A percentile compares a stretch with the other conserved stretches of the same genome.
phyloP scores from a whole-genome alignment of 2,329 filamentous ascomycete species.

The Coniochaeta sp. region DNA sequence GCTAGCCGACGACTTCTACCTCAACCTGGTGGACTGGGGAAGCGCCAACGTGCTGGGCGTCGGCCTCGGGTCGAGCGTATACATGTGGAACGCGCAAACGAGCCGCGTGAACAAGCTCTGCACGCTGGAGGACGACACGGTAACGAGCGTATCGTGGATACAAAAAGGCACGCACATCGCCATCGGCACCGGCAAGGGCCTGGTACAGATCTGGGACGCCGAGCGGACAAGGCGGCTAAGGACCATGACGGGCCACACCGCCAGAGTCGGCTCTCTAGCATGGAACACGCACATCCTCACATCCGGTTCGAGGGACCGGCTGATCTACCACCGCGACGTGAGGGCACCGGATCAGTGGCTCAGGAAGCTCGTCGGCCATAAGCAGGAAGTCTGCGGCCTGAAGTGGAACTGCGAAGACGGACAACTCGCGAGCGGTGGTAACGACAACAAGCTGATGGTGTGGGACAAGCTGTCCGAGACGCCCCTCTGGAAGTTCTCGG shows the following conservation, averaged over 20 bases:
- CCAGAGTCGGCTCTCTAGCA: slow-evolving; percentile 83
- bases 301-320: slow-evolving; percentile 85
- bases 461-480: slow-evolving; percentile 96
- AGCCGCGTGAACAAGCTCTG: slow-evolving; percentile 92
- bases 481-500: slow-evolving; percentile 87
- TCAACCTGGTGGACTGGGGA: slow-evolving; percentile 97
- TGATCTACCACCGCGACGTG: slow-evolving; percentile 94
- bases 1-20: slow-evolving; percentile 92
- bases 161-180: slow-evolving; percentile 94
- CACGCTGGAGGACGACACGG: slow-evolving; percentile 84
- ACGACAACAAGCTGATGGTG: slow-evolving; percentile 98
- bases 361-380: slow-evolving; percentile 82
- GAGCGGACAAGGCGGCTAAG: slow-evolving; percentile 76
- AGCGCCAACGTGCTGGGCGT: slow-evolving; percentile 91
- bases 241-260: slow-evolving; percentile 95
- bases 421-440: slow-evolving; percentile 89
- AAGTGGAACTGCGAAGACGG: slow-evolving; percentile 97
- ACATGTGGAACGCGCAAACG: slow-evolving; percentile 95
- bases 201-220: slow-evolving; percentile 97
- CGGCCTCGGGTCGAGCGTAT: slow-evolving; percentile 85
- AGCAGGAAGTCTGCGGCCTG: slow-evolving; percentile 94
- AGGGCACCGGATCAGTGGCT: slow-evolving; percentile 87
- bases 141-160: slow-evolving; percentile 98
- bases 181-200: slow-evolving; percentile 87
- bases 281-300: slow-evolving; percentile 99